These are phyloP conservation scores for Jacaranda mimosifolia DNA, from an alignment of 257 asterid species.

Conservation along the genomic window DNA sequence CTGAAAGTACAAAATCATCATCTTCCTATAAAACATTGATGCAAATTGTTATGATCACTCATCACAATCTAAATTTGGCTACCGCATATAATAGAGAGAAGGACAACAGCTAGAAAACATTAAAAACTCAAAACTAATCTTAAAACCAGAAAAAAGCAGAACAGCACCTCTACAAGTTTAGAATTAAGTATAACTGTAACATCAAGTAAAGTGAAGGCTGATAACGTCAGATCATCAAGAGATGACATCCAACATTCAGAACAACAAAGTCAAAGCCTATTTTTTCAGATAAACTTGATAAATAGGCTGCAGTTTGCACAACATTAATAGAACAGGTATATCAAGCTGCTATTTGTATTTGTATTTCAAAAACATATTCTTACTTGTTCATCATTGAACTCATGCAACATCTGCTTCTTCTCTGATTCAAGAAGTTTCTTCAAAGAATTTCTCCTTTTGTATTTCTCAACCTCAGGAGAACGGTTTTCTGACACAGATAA, in stretches of 20 bases:
- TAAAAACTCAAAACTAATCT: constrained; percentile 9
- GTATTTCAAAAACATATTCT: constrained; percentile 33
- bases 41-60: constrained; percentile 5
- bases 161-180: constrained; percentile 25
- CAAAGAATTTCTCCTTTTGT: constrained; percentile 47
- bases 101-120: constrained; percentile 34
- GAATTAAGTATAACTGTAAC: neutral
- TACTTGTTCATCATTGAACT: constrained; percentile 84
- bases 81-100: constrained; percentile 35
- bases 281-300: constrained; percentile 9
- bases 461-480: constrained; percentile 47
- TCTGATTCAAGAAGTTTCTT: constrained; percentile 57
- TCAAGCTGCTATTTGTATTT: constrained; percentile 10
- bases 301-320: constrained; percentile 3
- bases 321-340: constrained; percentile 9
- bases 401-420: constrained; percentile 57
- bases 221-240: neutral
- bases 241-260: neutral
- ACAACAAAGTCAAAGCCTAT: neutral
- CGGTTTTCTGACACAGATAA: constrained; percentile 56
- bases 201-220: neutral
- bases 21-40: constrained; percentile 67
- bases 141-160: constrained; percentile 19
- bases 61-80: constrained; percentile 9
- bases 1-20: constrained; percentile 76